Conservation (phyloP, 768 basidiomycete genomes). For the Termitomyces sp. region DNA sequence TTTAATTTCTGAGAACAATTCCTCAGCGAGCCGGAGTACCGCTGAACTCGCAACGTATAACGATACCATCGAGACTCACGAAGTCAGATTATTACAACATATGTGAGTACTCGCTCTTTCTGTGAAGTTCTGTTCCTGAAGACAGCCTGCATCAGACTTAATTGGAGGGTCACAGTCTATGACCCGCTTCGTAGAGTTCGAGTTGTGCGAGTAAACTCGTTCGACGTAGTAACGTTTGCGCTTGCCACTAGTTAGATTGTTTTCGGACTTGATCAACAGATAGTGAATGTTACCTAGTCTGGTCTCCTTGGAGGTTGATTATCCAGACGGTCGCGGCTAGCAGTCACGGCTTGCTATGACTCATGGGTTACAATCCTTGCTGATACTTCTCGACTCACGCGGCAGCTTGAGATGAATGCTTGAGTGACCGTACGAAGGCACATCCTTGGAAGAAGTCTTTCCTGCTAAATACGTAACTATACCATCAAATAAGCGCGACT, state of each 20-base stretch:
- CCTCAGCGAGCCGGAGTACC: conserved; percentile 22
- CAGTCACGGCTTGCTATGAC: background rate
- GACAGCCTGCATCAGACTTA: conserved; percentile 7
- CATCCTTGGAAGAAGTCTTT: background rate
- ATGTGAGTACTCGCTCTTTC: conserved; percentile 15
- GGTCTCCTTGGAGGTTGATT: background rate
- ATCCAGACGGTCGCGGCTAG: background rate
- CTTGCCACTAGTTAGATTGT: background rate
- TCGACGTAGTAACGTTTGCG: background rate
- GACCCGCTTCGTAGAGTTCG: conserved; percentile 20
- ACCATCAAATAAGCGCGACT: background rate
- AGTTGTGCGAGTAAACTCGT: background rate
- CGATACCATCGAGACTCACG: conserved; percentile 19
- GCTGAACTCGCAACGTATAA: conserved; percentile 15
- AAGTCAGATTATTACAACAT: conserved; percentile 23
- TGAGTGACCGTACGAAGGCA: background rate
- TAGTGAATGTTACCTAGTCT: background rate
- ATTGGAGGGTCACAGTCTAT: conserved; percentile 18
- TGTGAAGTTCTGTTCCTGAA: background rate
- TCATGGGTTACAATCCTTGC: background rate
- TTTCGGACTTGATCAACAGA: too few species aligned
- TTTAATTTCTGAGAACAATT: background rate
- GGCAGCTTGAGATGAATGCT: background rate
- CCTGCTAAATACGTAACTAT: background rate
- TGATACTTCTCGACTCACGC: background rate